Evolutionary conservation across 768 basidiomycete species (phyloP).

Genomic region (Naganishia onofrii): DNA sequence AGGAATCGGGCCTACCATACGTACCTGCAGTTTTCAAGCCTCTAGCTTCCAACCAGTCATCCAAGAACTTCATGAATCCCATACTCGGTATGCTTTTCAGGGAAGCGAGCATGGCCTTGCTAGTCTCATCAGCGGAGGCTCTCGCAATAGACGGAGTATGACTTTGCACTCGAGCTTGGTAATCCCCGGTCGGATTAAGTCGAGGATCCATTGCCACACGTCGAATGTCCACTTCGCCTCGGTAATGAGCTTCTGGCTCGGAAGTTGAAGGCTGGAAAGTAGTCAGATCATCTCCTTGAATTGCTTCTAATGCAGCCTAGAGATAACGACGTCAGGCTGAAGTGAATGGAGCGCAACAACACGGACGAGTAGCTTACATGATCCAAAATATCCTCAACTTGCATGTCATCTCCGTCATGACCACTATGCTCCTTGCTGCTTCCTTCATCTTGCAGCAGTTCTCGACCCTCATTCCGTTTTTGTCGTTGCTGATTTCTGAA

Average conservation of each 20-base stretch:
- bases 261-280: not conserved
- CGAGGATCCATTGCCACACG: too few relatives aligned
- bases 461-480: not conserved
- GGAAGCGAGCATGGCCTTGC: not conserved
- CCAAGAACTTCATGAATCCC: constrained; percentile 17
- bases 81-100: not conserved
- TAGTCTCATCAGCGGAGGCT: not conserved
- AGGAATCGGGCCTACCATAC: not conserved
- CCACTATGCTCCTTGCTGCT: not conserved
- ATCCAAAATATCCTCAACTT: constrained; percentile 22
- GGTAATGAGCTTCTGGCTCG: not conserved
- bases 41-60: constrained; percentile 15
- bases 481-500: not conserved
- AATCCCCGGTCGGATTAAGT: not conserved
- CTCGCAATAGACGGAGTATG: not conserved
- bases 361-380: not conserved
- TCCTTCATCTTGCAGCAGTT: not conserved
- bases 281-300: constrained; percentile 1
- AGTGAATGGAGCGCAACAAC: not conserved
- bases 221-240: not conserved
- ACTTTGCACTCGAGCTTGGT: not conserved
- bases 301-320: constrained; percentile 8
- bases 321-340: not conserved
- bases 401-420: not conserved
- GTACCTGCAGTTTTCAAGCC: constrained; percentile 11